Evolutionary conservation across 2,329 filamentous ascomycete genomes (phyloP).

Genomic region (Ceratocystis destructans): DNA sequence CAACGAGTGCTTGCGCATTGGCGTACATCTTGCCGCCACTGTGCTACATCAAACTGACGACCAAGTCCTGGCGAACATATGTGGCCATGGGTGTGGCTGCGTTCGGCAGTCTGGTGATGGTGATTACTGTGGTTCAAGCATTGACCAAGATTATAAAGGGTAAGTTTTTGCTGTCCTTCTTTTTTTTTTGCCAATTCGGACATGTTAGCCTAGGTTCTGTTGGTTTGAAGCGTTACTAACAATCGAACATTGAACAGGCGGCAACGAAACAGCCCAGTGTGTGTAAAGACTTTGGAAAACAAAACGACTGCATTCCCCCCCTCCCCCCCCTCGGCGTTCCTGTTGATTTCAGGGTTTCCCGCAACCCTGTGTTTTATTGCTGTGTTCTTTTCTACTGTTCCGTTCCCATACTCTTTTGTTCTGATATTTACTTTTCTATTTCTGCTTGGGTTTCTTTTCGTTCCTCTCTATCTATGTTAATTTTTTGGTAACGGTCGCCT

Average conservation of each 20-base stretch:
- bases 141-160: conserved; percentile 50
- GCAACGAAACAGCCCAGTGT: conserved; percentile 13
- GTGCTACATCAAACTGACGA: conserved; percentile 88
- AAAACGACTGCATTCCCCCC: conserved; percentile 9
- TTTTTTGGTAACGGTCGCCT: not conserved
- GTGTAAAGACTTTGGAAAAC: conserved; percentile 3
- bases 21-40: conserved; percentile 91
- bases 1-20: conserved; percentile 83
- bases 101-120: conserved; percentile 72
- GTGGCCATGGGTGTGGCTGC: conserved; percentile 57
- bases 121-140: conserved; percentile 62
- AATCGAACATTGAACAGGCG: not conserved
- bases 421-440: not conserved
- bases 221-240: not conserved
- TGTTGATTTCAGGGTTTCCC: not conserved
- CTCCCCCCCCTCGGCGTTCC: not conserved
- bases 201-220: no score
- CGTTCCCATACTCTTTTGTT: not conserved
- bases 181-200: no score
- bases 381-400: not conserved
- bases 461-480: not conserved
- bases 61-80: conserved; percentile 57
- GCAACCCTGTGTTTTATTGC: not conserved
- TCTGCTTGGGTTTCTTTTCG: not conserved
- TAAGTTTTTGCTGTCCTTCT: conserved; percentile 23